Evolutionary conservation across 352 stramenopile species (phyloP).

Genomic region (Plasmopara viticola): DNA sequence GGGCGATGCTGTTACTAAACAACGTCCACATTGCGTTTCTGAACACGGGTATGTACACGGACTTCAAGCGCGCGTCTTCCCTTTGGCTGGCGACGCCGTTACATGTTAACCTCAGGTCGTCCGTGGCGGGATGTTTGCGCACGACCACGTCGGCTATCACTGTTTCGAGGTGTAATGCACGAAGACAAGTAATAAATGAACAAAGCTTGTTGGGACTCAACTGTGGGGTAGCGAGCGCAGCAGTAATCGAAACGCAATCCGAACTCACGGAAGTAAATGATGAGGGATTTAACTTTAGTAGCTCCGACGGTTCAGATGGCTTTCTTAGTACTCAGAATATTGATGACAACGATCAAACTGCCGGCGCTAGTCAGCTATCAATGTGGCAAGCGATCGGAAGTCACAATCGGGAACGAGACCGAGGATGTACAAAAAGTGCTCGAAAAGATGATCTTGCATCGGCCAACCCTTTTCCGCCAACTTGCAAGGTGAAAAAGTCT

Average conservation of each 20-base stretch:
- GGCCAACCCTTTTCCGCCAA: constrained; percentile 12
- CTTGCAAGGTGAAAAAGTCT: constrained; percentile 12
- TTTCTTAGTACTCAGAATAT: constrained; percentile 17
- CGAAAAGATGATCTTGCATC: constrained; percentile 18
- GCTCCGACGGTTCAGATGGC: constrained; percentile 17
- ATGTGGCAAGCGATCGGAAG: constrained; percentile 26
- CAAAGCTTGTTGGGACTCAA: constrained; percentile 23
- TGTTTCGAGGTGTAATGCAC: constrained; percentile 20
- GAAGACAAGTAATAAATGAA: constrained; percentile 4
- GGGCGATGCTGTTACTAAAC: constrained; percentile 77
- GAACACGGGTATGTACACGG: constrained; percentile 82
- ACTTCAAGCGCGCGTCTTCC: constrained; percentile 64
- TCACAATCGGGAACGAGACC: constrained; percentile 27
- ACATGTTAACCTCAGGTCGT: constrained; percentile 41
- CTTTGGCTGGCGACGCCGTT: constrained; percentile 38
- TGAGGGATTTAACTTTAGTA: constrained; percentile 12
- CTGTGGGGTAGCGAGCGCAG: constrained; percentile 25
- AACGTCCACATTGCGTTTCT: constrained; percentile 84
- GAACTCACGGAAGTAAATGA: constrained; percentile 20
- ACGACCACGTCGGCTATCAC: constrained; percentile 31
- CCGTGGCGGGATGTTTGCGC: constrained; percentile 54
- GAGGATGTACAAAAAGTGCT: constrained; percentile 3
- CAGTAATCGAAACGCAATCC: constrained; percentile 19
- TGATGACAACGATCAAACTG: constrained; percentile 12
- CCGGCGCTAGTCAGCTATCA: constrained; percentile 11